A percentile compares a stretch with the other conserved stretches of the same genome.
phyloP scores from a whole-genome alignment of 2,329 filamentous ascomycete genomes.

The Trichoderma sp. region DNA sequence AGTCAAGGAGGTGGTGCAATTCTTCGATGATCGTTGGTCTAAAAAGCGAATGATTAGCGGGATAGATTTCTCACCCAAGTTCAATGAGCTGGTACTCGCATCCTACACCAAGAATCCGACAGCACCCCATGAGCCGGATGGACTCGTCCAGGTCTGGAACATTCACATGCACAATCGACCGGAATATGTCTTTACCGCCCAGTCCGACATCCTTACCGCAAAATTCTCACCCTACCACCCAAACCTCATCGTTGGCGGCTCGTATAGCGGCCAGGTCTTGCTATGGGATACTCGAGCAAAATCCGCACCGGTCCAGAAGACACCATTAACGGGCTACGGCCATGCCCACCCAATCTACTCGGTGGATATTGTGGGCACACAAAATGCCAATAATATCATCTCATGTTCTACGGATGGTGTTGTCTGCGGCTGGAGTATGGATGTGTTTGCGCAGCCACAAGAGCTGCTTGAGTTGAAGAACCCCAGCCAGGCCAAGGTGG shows the following conservation, averaged over 20 bases:
- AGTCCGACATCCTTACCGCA: constrained; percentile 90
- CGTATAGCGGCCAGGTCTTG: constrained; percentile 93
- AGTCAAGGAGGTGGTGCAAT: constrained; percentile 85
- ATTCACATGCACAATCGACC: constrained; percentile 89
- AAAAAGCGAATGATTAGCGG: constrained; percentile 97
- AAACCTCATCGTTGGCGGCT: constrained; percentile 91
- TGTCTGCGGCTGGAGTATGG: constrained; percentile 94
- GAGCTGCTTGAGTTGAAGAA: constrained; percentile 86
- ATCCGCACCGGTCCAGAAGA: constrained; percentile 89
- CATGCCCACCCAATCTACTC: constrained; percentile 97
- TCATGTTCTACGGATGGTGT: constrained; percentile 95
- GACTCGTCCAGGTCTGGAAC: constrained; percentile 96
- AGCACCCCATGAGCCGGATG: constrained; percentile 88
- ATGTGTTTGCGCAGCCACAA: constrained; percentile 96
- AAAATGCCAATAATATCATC: constrained; percentile 98
- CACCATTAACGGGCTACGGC: constrained; percentile 87
- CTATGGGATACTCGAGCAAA: constrained; percentile 95
- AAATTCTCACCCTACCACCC: constrained; percentile 99
- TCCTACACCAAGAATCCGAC: constrained; percentile 97
- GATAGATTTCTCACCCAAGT: constrained; percentile 93
- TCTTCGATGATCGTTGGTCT: constrained; percentile 93
- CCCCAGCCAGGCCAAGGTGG: constrained; percentile 71
- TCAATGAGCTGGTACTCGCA: constrained; percentile 85
- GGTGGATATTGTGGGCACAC: constrained; percentile 91
- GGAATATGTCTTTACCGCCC: constrained; percentile 94